phyloP scores from a whole-genome alignment of 192 early-diverging fungal genomes.

The Jimgerdemannia flammicorona region DNA sequence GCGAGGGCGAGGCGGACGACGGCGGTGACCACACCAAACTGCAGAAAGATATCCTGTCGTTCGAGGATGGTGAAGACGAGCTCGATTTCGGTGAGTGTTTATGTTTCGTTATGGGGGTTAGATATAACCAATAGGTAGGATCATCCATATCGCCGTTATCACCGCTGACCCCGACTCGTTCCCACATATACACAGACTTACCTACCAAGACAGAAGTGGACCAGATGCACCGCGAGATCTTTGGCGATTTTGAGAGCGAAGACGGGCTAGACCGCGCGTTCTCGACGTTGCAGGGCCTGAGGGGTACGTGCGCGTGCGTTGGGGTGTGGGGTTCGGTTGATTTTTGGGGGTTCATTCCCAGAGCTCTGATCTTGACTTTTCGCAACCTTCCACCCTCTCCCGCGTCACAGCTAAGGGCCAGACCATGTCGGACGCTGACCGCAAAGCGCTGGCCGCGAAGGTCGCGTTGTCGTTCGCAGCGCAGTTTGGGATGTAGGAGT shows the following conservation, averaged over 20 bases:
- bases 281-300: slow-evolving; percentile 39
- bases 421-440: slow-evolving; percentile 46
- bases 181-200: not conserved
- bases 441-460: slow-evolving; percentile 47
- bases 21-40: not conserved
- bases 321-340: not conserved
- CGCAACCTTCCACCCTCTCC: not conserved
- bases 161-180: no score
- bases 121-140: no score
- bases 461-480: slow-evolving; percentile 54
- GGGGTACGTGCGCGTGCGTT: slow-evolving; percentile 29
- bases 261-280: slow-evolving; percentile 49
- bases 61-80: not conserved
- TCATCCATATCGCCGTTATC: no score
- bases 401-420: slow-evolving; percentile 42
- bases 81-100: not conserved
- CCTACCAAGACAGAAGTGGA: slow-evolving; percentile 20
- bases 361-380: not conserved
- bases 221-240: slow-evolving; percentile 39
- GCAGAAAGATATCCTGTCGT: not conserved
- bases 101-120: no score
- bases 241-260: slow-evolving; percentile 45
- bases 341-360: not conserved
- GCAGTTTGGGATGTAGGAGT: slow-evolving; percentile 19
- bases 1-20: not conserved